Percentiles rank a stretch among this genome's conserved stretches.
Evolutionary conservation across 768 basidiomycete species (phyloP).

Genomic region (Grammothele lineata): DNA sequence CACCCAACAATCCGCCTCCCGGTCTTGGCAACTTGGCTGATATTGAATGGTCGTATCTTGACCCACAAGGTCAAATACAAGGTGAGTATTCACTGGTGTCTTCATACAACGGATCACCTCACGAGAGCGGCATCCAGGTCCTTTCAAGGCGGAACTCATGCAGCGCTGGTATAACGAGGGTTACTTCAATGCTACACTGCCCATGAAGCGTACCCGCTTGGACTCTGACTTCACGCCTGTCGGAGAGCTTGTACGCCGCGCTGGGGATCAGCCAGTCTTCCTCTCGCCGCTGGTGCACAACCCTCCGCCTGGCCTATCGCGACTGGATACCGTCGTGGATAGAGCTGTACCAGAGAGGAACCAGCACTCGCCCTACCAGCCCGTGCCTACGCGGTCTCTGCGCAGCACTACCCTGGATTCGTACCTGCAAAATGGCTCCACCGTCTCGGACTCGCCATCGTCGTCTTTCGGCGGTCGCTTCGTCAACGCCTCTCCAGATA

Average conservation of each 20-base stretch:
- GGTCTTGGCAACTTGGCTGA: conserved; percentile 49
- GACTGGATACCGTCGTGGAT: conserved; percentile 48
- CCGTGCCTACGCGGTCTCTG: conserved; percentile 56
- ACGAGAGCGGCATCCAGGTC: too few species aligned
- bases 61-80: conserved; percentile 89
- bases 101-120: too few species aligned
- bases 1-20: conserved; percentile 29
- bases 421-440: conserved; percentile 49
- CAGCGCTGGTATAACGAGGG: conserved; percentile 92
- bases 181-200: conserved; percentile 79
- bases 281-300: conserved; percentile 43
- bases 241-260: conserved; percentile 49
- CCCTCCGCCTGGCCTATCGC: conserved; percentile 51
- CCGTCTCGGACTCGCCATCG: conserved; percentile 64
- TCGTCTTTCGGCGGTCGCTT: conserved; percentile 69
- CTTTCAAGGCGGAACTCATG: conserved; percentile 86
- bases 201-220: conserved; percentile 75
- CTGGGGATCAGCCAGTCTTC: conserved; percentile 59
- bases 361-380: conserved; percentile 56
- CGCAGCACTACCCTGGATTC: conserved; percentile 65
- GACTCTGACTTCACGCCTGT: conserved; percentile 69
- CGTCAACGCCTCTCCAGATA: conserved; percentile 64
- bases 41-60: conserved; percentile 89
- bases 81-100: conserved; percentile 53
- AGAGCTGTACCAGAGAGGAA: conserved; percentile 34